Conservation (phyloP, 108 stramenopile species). For the Bacterosira constricta region DNA sequence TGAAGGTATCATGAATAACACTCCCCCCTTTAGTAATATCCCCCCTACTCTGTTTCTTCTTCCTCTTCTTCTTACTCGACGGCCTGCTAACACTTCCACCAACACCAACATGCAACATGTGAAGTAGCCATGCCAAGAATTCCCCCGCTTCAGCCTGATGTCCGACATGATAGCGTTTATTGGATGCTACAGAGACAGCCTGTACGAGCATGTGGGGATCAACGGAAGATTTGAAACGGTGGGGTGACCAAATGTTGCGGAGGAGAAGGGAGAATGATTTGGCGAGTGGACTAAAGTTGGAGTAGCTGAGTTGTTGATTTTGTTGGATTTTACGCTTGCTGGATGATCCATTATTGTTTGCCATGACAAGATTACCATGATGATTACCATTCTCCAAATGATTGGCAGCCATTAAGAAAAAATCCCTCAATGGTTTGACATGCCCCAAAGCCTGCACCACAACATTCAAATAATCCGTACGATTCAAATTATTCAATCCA, state of each 20-base stretch:
- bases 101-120: conserved; percentile 89
- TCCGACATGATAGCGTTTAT: conserved; percentile 89
- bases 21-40: conserved; percentile 43
- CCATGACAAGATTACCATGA: not conserved
- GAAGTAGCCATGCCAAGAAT: conserved; percentile 95
- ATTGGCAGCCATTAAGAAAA: conserved; percentile 72
- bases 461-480: conserved; percentile 94
- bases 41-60: conserved; percentile 16
- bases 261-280: conserved; percentile 90
- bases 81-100: too few relatives aligned
- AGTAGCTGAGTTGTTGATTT: conserved; percentile 7
- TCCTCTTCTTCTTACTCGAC: conserved; percentile 42
- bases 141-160: conserved; percentile 91
- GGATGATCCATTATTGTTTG: not conserved
- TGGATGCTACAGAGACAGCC: conserved; percentile 82
- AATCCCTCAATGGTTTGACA: conserved; percentile 92
- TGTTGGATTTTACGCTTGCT: conserved; percentile 23
- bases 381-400: not conserved
- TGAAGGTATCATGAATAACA: conserved; percentile 91
- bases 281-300: conserved; percentile 58
- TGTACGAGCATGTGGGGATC: conserved; percentile 97
- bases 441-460: conserved; percentile 92
- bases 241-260: conserved; percentile 92
- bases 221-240: conserved; percentile 92
- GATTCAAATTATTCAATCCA: conserved; percentile 92